Percentiles rank a stretch among this genome's conserved stretches.
These are phyloP conservation scores for Anisodus tanguticus DNA, from an alignment of 257 asterid species.

Conservation along the genomic window DNA sequence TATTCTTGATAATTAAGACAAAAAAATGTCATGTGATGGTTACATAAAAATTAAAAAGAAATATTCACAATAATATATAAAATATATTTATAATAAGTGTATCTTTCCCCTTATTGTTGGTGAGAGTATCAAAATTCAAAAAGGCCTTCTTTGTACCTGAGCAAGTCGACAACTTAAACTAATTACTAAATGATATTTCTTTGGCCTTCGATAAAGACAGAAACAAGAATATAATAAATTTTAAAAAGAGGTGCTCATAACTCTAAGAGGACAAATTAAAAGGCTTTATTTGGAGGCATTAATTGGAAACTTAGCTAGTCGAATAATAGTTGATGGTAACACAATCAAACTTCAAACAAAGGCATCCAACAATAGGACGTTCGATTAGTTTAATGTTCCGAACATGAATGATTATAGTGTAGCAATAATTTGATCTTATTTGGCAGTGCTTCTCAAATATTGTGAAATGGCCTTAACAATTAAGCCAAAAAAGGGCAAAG, in stretches of 20 bases:
- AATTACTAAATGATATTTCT: neutral
- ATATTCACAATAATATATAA: too few relatives aligned
- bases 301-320: neutral
- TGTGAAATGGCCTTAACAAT: neutral
- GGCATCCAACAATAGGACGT: neutral
- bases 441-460: neutral
- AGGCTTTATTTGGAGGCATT: constrained; percentile 1
- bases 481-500: neutral
- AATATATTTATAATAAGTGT: too few relatives aligned
- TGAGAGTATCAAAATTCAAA: neutral
- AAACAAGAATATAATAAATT: neutral
- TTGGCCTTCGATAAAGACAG: constrained; percentile 6
- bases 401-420: too few relatives aligned
- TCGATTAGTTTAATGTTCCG: too few relatives aligned
- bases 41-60: too few relatives aligned
- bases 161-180: neutral
- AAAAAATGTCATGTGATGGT: too few relatives aligned
- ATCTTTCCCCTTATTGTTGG: neutral
- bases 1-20: too few relatives aligned
- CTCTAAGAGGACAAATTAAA: neutral
- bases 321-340: neutral
- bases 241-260: neutral
- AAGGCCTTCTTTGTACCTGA: neutral
- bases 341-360: neutral
- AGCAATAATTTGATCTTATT: neutral